Evolutionary conservation across 345 rosid genomes (phyloP).

Genomic region (Pugionium dolabratum): DNA sequence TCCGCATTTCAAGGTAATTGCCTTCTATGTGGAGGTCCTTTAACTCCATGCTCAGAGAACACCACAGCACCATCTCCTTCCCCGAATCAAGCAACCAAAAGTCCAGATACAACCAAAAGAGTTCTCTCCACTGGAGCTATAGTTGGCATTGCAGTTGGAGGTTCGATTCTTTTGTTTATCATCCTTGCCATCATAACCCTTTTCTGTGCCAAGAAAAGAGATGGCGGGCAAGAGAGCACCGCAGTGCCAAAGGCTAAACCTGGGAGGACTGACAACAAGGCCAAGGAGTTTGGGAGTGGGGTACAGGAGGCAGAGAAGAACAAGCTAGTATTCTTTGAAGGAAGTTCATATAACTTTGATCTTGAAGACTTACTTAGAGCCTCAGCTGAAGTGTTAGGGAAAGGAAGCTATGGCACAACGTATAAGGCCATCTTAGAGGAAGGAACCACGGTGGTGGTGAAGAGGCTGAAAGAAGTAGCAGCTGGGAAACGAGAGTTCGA

Average conservation of each 20-base stretch:
- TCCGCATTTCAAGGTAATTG: conserved; percentile 74
- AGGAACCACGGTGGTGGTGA: conserved; percentile 82
- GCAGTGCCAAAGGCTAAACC: conserved; percentile 53
- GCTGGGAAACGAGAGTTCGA: conserved; percentile 88
- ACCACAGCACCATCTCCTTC: conserved; percentile 65
- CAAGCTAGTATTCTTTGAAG: conserved; percentile 91
- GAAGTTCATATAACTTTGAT: conserved; percentile 73
- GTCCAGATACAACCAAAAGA: conserved; percentile 40
- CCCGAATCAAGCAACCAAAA: conserved; percentile 40
- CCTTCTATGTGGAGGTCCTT: conserved; percentile 67
- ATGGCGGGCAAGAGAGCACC: conserved; percentile 35
- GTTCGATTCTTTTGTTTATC: conserved; percentile 50
- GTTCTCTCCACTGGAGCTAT: conserved; percentile 56
- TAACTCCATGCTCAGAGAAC: conserved; percentile 50
- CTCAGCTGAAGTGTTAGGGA: conserved; percentile 94
- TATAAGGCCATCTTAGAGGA: conserved; percentile 93
- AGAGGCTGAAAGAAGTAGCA: conserved; percentile 76
- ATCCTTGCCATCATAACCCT: conserved; percentile 46
- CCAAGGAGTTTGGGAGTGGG: conserved; percentile 90
- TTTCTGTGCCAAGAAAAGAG: conserved; percentile 61
- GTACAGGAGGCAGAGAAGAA: conserved; percentile 94
- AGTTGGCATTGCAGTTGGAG: conserved; percentile 67
- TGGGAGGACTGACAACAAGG: conserved; percentile 58
- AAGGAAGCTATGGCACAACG: conserved; percentile 91
- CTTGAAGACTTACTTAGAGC: conserved; percentile 92